phyloP scores from a whole-genome alignment of 345 rosid genomes.

The Jatropha curcas region DNA sequence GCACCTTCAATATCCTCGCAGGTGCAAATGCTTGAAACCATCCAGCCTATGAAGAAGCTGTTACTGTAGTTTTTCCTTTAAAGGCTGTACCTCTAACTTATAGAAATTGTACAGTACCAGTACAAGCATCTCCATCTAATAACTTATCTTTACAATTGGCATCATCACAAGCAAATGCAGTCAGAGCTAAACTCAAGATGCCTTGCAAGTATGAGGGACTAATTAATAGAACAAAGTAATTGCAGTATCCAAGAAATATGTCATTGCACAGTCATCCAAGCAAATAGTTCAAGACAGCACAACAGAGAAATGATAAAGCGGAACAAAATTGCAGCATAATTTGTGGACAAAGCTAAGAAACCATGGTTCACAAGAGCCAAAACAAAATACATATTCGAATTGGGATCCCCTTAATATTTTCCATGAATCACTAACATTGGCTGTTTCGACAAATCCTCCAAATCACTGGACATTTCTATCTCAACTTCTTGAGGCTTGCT shows the following conservation, averaged over 20 bases:
- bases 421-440: constrained; percentile 3
- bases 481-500: constrained; percentile 16
- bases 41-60: constrained; percentile 26
- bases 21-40: constrained; percentile 11
- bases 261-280: constrained; percentile 11
- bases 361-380: constrained; percentile 16
- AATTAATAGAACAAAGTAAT: constrained; percentile 7
- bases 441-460: constrained; percentile 5
- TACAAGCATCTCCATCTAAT: no score
- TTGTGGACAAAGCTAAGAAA: constrained; percentile 25
- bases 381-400: constrained; percentile 16
- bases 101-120: no score
- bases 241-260: neutral
- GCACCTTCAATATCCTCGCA: no score
- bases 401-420: constrained; percentile 27
- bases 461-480: neutral
- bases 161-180: no score
- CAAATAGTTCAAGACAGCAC: constrained; percentile 16
- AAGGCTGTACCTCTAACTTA: no score
- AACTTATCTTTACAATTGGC: no score
- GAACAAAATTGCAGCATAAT: constrained; percentile 33
- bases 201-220: no score
- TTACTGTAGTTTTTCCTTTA: neutral
- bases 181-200: no score
- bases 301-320: constrained; percentile 5